A percentile compares a stretch with the other conserved stretches of the same genome.
phyloP scores from a whole-genome alignment of 2,329 filamentous ascomycete genomes.

The Nakataea oryzae region DNA sequence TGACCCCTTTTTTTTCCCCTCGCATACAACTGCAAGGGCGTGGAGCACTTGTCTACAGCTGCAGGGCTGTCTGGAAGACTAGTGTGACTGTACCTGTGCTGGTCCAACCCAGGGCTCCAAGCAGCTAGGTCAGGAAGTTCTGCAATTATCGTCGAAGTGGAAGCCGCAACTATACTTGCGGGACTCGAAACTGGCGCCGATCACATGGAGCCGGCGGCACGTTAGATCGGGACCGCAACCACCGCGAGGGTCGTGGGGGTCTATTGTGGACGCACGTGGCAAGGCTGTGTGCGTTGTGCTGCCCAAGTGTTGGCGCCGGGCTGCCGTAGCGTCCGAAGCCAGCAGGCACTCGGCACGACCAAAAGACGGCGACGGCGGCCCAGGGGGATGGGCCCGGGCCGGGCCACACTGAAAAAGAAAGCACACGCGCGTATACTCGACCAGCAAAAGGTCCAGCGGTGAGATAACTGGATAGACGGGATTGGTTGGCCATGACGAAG shows the following conservation, averaged over 20 bases:
- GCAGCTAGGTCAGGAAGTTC: too few species aligned
- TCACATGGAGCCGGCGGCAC: not conserved
- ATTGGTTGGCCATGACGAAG: too few species aligned
- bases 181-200: conserved; percentile 7
- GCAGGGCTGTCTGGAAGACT: too few species aligned
- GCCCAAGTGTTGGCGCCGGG: not conserved
- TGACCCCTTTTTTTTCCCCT: not conserved
- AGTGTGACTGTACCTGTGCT: too few species aligned
- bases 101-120: too few species aligned
- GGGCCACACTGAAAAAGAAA: too few species aligned
- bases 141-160: too few species aligned
- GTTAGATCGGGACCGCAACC: not conserved
- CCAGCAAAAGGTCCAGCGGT: too few species aligned
- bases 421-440: too few species aligned
- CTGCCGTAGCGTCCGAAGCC: not conserved
- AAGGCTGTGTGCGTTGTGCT: not conserved
- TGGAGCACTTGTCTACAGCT: not conserved
- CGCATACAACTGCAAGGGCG: not conserved
- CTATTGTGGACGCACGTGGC: not conserved
- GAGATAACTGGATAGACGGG: too few species aligned
- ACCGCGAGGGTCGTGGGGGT: not conserved
- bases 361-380: not conserved
- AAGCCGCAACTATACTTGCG: conserved; percentile 11
- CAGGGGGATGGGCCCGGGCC: too few species aligned
- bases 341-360: too few species aligned